phyloP scores from a whole-genome alignment of 176 grass and related monocot species.

The Zea mays region Zm-B73-REFERENCE-NAM-5.0 NC_050104.1:88410001-88410500 shows the following conservation, averaged over 20 bases:
- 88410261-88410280: not conserved
- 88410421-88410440: too few species aligned
- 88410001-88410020: conserved; percentile 47
- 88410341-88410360: not conserved
- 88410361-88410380: too few species aligned
- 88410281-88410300: conserved; percentile 3
- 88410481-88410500: too few species aligned
- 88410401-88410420: too few species aligned
- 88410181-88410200: conserved; percentile 27
- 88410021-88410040: conserved; percentile 63
- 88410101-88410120: conserved; percentile 41
- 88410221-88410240: not conserved
- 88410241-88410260: not conserved
- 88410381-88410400: too few species aligned
- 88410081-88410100: conserved; percentile 37
- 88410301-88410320: conserved; percentile 19
- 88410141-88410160: conserved; percentile 38
- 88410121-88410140: not conserved
- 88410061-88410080: conserved; percentile 46
- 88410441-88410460: too few species aligned
- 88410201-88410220: conserved; percentile 34
- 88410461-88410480: too few species aligned
- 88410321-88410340: not conserved
- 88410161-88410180: not conserved
- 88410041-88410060: conserved; percentile 55